These are phyloP conservation scores for Backusella circina DNA, from an alignment of 192 early-diverging fungal species.

Conservation along the genomic window DNA sequence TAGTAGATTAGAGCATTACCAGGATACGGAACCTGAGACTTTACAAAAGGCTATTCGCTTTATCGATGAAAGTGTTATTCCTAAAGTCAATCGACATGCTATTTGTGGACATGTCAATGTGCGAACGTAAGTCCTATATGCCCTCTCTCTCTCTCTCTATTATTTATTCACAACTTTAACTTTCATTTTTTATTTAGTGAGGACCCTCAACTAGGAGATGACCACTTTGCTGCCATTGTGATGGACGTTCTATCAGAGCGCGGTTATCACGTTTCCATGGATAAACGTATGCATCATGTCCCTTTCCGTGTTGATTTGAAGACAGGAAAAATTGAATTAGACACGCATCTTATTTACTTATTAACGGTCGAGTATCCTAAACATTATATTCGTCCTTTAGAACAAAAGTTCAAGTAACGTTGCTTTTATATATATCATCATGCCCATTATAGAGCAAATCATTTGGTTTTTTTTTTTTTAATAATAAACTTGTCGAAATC, in stretches of 20 bases:
- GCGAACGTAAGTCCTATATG: constrained; percentile 41
- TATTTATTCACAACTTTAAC: not conserved
- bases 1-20: constrained; percentile 50
- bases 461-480: too few relatives aligned
- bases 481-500: not conserved
- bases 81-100: constrained; percentile 47
- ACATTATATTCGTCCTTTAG: constrained; percentile 55
- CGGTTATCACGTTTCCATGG: constrained; percentile 54
- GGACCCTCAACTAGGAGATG: constrained; percentile 37
- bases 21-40: constrained; percentile 42
- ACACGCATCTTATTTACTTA: constrained; percentile 43
- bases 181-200: constrained; percentile 26
- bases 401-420: constrained; percentile 51
- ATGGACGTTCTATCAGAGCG: constrained; percentile 57
- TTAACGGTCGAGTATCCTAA: constrained; percentile 55
- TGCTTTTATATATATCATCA: not conserved
- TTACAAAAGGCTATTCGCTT: constrained; percentile 45
- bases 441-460: not conserved
- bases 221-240: constrained; percentile 47
- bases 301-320: constrained; percentile 45
- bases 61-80: constrained; percentile 45
- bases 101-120: constrained; percentile 55
- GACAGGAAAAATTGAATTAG: constrained; percentile 47
- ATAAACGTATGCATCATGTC: constrained; percentile 43
- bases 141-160: not conserved